Base-by-base conservation (phyloP, 1,284 basidiomycete species). In the Anthracocystis panici-leucophaei region DNA sequence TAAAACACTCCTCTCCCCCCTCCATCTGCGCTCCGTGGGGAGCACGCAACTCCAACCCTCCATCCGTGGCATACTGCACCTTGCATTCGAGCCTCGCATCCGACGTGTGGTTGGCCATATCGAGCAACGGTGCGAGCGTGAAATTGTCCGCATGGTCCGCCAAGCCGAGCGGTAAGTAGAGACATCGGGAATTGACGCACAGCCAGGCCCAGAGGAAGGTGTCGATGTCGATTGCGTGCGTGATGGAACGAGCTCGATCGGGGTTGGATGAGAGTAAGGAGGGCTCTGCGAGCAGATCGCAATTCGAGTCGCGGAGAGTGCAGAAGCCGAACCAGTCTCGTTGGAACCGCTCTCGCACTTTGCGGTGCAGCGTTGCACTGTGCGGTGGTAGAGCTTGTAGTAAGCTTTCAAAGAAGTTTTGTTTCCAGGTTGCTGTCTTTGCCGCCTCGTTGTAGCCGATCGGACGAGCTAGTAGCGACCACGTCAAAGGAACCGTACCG, bases 81-180 rank as follows among this genome's bases (percentile, higher is more conserved):
- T 72, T 78, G 70, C 76, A 82, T 38, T 77, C 79, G 21, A 66
- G 42, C 18, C 51, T 35, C 0, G 61, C 35, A 18, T 76, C 64
- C 2, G 69, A 48, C 3, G 82, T 84, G 52, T 84, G 82, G 48
- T 84, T 84, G 31, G 82, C 80, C 82, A 84, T 83, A 35, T 84
- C 82, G 11, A 84, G 79, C 58, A 84, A 33, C 1, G 82, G 82
- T 14, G 80, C 81, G 5, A 84, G 51, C 2, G 82, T 82, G 48
- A 84, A 77, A 46, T 84, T 84, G 71, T 84, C 80, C 12, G 59
- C 58, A 27, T 82, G 82, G 16, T 72, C 54, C 11, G 60, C 69
- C 9, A 82, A 68, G 2, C 62, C 54, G 8, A 83, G 73, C 8
- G 78, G 79, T 14, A 77, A 29, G 41, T 74, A 82, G 41, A 84